phyloP scores from a whole-genome alignment of 2,329 filamentous ascomycete species.

The Trichoderma gracile region DNA sequence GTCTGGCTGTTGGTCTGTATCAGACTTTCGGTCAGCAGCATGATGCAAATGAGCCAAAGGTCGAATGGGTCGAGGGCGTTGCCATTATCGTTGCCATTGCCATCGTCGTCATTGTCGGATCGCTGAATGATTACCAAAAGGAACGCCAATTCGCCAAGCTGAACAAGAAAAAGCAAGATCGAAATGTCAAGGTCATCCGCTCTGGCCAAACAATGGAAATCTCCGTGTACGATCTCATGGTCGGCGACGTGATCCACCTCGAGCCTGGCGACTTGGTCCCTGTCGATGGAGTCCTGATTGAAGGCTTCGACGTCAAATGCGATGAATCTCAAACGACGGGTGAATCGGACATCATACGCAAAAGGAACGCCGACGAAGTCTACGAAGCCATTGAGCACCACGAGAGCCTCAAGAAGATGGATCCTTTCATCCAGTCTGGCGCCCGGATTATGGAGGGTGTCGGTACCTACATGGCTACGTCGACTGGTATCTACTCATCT shows the following conservation, averaged over 20 bases:
- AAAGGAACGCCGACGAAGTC: conserved; percentile 66
- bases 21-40: conserved; percentile 67
- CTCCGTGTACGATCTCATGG: conserved; percentile 68
- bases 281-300: conserved; percentile 71
- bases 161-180: conserved; percentile 78
- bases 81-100: conserved; percentile 78
- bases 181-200: conserved; percentile 69
- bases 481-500: conserved; percentile 70
- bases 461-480: conserved; percentile 72
- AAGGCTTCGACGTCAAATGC: conserved; percentile 73
- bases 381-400: conserved; percentile 67
- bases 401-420: conserved; percentile 68
- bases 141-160: conserved; percentile 76
- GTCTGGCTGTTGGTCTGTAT: conserved; percentile 72
- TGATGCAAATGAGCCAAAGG: conserved; percentile 50
- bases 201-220: conserved; percentile 70
- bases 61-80: conserved; percentile 81
- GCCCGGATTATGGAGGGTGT: conserved; percentile 75
- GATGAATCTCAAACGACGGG: conserved; percentile 79
- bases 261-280: conserved; percentile 75
- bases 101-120: conserved; percentile 75
- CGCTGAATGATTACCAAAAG: conserved; percentile 78
- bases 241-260: conserved; percentile 70
- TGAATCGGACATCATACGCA: conserved; percentile 74
- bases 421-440: conserved; percentile 84